Conservation (phyloP, 495 filamentous ascomycete species). For the Neurospora tetrasperma region DNA sequence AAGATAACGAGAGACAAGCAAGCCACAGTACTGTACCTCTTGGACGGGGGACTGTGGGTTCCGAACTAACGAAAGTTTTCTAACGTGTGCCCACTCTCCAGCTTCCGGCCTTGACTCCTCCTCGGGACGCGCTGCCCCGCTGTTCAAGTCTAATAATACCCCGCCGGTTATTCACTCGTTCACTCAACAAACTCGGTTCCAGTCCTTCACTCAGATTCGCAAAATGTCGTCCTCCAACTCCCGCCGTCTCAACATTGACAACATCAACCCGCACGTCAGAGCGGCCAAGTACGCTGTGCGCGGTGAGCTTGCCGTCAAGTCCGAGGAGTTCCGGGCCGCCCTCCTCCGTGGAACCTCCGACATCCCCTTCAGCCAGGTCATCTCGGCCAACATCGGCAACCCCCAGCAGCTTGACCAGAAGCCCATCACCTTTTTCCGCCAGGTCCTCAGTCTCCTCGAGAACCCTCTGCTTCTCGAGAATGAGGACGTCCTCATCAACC, state of each 20-base stretch:
- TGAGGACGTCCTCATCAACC: constrained; percentile 54
- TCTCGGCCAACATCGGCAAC: constrained; percentile 97
- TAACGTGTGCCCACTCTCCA: background rate
- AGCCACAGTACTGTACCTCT: background rate
- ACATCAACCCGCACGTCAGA: constrained; percentile 82
- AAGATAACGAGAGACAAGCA: background rate
- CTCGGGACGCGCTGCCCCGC: constrained; percentile 14
- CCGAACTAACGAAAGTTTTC: background rate
- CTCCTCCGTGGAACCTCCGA: constrained; percentile 45
- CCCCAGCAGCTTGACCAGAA: constrained; percentile 98
- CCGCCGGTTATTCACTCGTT: constrained; percentile 4
- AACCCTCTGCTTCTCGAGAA: constrained; percentile 76
- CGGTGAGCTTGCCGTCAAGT: constrained; percentile 83
- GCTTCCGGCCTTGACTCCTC: background rate
- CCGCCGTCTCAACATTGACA: constrained; percentile 63
- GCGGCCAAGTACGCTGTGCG: constrained; percentile 92
- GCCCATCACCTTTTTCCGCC: constrained; percentile 97
- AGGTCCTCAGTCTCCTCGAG: constrained; percentile 89
- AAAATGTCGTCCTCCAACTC: constrained; percentile 24
- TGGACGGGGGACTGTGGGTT: background rate
- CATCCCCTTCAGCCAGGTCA: constrained; percentile 81
- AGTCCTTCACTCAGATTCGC: constrained; percentile 16
- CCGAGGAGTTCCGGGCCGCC: constrained; percentile 74
- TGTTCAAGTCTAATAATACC: constrained; percentile 11
- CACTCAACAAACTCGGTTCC: background rate